Evolutionary conservation across 2,329 filamentous ascomycete genomes (phyloP).

Genomic region (Colletotrichum sp.): DNA sequence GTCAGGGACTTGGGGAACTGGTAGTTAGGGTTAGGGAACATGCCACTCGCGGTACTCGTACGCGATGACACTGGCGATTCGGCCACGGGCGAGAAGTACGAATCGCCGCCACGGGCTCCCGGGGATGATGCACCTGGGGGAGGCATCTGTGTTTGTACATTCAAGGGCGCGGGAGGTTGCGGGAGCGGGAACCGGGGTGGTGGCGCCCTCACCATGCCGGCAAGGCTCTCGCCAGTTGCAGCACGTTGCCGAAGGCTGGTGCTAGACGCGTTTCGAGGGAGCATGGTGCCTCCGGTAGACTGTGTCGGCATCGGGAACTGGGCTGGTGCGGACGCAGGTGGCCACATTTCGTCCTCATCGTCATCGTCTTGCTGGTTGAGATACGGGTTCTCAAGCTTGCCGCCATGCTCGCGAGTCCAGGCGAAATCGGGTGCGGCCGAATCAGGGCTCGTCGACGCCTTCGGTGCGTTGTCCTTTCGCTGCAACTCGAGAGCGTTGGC

Average conservation of each 20-base stretch:
- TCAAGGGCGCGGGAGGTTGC: slow-evolving; percentile 63
- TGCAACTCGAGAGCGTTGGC: slow-evolving; percentile 79
- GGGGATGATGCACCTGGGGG: slow-evolving; percentile 59
- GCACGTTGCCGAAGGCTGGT: slow-evolving; percentile 78
- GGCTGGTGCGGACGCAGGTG: slow-evolving; percentile 36
- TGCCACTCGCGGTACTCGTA: slow-evolving; percentile 75
- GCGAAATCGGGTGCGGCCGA: slow-evolving; percentile 73
- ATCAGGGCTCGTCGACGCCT: slow-evolving; percentile 52
- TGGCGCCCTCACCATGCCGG: slow-evolving; percentile 62
- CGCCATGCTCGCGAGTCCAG: slow-evolving; percentile 74
- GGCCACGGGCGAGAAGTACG: slow-evolving; percentile 89
- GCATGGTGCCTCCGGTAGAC: slow-evolving; percentile 46
- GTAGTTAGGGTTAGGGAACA: slow-evolving; percentile 64
- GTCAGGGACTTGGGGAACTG: slow-evolving; percentile 78
- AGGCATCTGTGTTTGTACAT: slow-evolving; percentile 65
- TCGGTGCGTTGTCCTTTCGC: slow-evolving; percentile 64
- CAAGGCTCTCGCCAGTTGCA: slow-evolving; percentile 73
- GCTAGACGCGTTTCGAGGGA: slow-evolving; percentile 71
- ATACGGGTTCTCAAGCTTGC: slow-evolving; percentile 82
- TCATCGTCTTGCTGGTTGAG: slow-evolving; percentile 67
- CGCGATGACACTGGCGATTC: slow-evolving; percentile 81
- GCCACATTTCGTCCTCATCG: slow-evolving; percentile 58
- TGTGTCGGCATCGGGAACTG: slow-evolving; percentile 37
- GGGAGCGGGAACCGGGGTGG: slow-evolving; percentile 76
- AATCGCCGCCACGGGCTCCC: slow-evolving; percentile 69